A percentile compares a stretch with the other conserved stretches of the same genome.
These are phyloP conservation scores for Globisporangium nodosum DNA, from an alignment of 352 stramenopile species.

Conservation along the genomic window DNA sequence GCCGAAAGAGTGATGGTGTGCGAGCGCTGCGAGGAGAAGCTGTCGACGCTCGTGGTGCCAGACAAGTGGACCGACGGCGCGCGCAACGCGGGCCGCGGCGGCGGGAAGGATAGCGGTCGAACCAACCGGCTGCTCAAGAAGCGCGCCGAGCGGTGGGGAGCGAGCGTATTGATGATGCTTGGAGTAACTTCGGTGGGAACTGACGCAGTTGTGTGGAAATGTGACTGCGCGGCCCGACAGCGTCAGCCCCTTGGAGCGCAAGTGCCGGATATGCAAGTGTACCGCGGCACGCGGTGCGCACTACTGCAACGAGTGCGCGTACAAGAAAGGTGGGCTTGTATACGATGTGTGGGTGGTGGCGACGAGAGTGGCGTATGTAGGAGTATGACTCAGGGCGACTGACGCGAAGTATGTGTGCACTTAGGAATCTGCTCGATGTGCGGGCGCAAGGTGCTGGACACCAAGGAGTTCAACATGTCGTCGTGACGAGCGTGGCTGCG, in stretches of 20 bases:
- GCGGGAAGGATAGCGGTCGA: slow-evolving; percentile 11
- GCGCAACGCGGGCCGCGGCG: slow-evolving; percentile 34
- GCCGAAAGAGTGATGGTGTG: slow-evolving; percentile 44
- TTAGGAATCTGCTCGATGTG: slow-evolving; percentile 66
- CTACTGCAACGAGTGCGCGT: slow-evolving; percentile 74
- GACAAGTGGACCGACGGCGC: slow-evolving; percentile 72
- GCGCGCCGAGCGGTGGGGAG: slow-evolving; percentile 27
- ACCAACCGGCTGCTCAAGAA: slow-evolving; percentile 44
- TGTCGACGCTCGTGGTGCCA: slow-evolving; percentile 69
- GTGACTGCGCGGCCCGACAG: slow-evolving; percentile 15
- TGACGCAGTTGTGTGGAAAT: neutral
- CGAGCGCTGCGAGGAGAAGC: slow-evolving; percentile 70
- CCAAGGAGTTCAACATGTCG: slow-evolving; percentile 66
- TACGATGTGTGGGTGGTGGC: neutral
- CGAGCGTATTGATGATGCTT: neutral
- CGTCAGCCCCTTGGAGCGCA: slow-evolving; percentile 42
- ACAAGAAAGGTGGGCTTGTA: slow-evolving; percentile 56
- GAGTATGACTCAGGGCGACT: neutral
- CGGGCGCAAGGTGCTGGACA: slow-evolving; percentile 54
- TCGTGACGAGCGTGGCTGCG: slow-evolving; percentile 1
- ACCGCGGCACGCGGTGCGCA: slow-evolving; percentile 44
- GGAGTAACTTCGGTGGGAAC: neutral
- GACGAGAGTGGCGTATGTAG: no score
- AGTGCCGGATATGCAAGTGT: slow-evolving; percentile 64
- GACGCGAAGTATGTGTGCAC: neutral